Base-by-base conservation (phyloP, 495 filamentous ascomycete genomes). In the Chaetomidium leptoderma region DNA sequence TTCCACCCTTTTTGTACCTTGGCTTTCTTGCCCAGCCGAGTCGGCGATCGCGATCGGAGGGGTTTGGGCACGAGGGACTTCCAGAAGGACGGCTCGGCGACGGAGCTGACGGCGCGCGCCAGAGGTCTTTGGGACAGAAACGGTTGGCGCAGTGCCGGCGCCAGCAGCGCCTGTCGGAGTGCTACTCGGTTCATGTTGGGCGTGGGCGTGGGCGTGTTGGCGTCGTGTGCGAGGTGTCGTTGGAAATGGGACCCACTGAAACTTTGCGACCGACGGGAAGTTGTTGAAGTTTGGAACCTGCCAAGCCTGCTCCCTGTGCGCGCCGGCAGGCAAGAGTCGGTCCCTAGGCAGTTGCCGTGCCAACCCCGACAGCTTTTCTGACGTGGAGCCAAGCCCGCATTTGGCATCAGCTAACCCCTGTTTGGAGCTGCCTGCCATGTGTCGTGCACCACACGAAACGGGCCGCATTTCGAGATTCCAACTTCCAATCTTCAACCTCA, bases 1-100 rank as follows among this genome's bases (percentile, higher is more conserved):
- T 97, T 97, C 90, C 90, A 95, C 62, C 84, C 83, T 61, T 86
- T 90, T 52, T 80, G 75, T 26, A 63, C 57, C 46, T 74, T 72
- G 23, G 30, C 42, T 67, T 71, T 63, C n/a, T 56, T 47, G 9
- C 17, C 40, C n/a, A 3, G 11, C 63, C 49, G 7, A 43, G 40
- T 23, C 36, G 30, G 54, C 11, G 37, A 53, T 6, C 51, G 58
- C 27, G 17, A 60, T 42, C 68, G 72, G 30, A 78, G 58, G 19
- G 74, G 76, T 58, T 81, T 82, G 16, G 79, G 72, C 56, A 93
- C 77, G 57, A 93, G 69, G 4, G 80, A 81, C 40, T 74, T 76
- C 90, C 90, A 95, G 70, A 91, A 79, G 3, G 84, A 83, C 7
- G 80, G 66, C 57, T 89, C 81, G 19, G 78, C 55, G 27, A 66